Percentiles rank a stretch among this genome's conserved stretches.
phyloP scores from a whole-genome alignment of 1,139 yeast species.

The Candida gigantensis region DNA sequence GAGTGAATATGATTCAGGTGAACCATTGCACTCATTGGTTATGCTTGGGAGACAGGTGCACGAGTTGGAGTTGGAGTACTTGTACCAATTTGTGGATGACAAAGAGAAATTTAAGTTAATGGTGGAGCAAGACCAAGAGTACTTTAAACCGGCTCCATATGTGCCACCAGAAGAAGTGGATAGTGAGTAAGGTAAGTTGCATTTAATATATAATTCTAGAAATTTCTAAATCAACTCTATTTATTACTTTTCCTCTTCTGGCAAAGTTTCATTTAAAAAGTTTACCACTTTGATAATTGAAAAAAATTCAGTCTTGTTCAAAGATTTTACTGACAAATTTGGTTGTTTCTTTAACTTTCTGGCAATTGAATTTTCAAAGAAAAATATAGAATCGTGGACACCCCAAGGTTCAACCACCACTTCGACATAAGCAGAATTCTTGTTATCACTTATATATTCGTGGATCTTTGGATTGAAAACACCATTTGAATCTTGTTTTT shows the following conservation, averaged over 20 bases:
- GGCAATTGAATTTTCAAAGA: neutral
- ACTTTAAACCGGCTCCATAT: constrained; percentile 62
- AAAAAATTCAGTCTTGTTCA: constrained; percentile 26
- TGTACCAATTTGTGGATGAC: constrained; percentile 74
- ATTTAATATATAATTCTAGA: neutral
- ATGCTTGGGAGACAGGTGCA: constrained; percentile 93
- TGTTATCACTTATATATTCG: constrained; percentile 13
- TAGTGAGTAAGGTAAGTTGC: constrained; percentile 50
- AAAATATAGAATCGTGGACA: too few species aligned
- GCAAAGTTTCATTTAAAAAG: constrained; percentile 25
- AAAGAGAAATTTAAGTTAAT: constrained; percentile 57
- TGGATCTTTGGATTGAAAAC: constrained; percentile 20
- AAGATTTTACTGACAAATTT: neutral
- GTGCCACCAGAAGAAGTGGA: constrained; percentile 40
- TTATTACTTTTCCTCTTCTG: too few species aligned
- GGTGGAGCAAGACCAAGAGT: constrained; percentile 72
- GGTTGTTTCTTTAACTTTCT: neutral
- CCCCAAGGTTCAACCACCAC: constrained; percentile 46
- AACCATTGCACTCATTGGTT: constrained; percentile 88
- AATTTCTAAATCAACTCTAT: too few species aligned
- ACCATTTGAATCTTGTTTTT: constrained; percentile 29
- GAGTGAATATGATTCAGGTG: constrained; percentile 85
- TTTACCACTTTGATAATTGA: constrained; percentile 27
- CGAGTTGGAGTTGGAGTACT: constrained; percentile 85
- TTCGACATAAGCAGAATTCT: constrained; percentile 19